Percentiles rank a stretch among this genome's conserved stretches.
These are phyloP conservation scores for Chytridium lagenaria DNA, from an alignment of 371 early-diverging fungal genomes.

Conservation along the genomic window DNA sequence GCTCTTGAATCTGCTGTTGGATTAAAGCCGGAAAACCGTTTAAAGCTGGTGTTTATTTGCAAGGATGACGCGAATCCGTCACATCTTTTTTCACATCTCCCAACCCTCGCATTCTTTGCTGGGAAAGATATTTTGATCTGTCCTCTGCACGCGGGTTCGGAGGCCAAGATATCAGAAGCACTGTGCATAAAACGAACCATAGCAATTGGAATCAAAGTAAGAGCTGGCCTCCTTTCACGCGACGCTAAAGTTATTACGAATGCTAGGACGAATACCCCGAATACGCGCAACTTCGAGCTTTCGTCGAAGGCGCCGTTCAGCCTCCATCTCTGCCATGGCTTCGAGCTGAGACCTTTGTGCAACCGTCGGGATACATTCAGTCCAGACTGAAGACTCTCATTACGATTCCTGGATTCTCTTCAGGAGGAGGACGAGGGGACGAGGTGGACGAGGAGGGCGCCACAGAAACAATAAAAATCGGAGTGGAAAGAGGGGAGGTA, in stretches of 20 bases:
- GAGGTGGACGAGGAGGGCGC: too few species aligned
- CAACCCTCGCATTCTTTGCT: slow-evolving; percentile 35
- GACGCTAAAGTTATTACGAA: neutral
- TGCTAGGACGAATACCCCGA: neutral
- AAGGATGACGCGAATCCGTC: slow-evolving; percentile 29
- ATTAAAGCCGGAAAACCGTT: neutral
- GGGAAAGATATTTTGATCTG: slow-evolving; percentile 22
- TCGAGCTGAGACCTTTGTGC: neutral
- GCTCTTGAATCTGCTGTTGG: neutral
- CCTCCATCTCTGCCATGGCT: slow-evolving; percentile 6
- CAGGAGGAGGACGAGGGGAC: neutral
- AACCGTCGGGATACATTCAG: neutral
- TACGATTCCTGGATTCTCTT: neutral
- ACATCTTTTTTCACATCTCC: slow-evolving; percentile 43
- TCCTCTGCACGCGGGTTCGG: slow-evolving; percentile 37
- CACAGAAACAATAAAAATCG: too few species aligned
- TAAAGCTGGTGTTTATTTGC: slow-evolving; percentile 36
- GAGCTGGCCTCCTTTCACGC: neutral
- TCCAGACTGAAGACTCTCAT: neutral
- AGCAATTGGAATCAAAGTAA: slow-evolving; percentile 31
- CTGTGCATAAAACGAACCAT: slow-evolving; percentile 34
- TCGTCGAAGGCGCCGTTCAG: neutral
- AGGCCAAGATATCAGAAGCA: slow-evolving; percentile 21
- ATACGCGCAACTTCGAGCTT: neutral
- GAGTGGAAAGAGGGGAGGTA: too few species aligned